These are phyloP conservation scores for Thalassiosira hispida DNA, from an alignment of 352 stramenopile genomes.

Conservation along the genomic window DNA sequence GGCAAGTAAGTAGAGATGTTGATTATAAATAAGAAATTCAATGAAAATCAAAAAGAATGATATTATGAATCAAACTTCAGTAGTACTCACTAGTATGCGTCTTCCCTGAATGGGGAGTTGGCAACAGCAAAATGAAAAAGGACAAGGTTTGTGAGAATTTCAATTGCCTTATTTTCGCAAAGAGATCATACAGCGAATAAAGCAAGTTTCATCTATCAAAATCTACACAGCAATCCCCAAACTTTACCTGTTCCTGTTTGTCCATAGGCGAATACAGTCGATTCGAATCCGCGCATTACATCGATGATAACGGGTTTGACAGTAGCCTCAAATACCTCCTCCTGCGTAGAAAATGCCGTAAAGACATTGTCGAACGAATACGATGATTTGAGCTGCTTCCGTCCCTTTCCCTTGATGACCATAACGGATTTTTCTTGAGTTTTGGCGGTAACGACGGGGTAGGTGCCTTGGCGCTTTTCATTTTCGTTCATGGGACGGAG, in stretches of 20 bases:
- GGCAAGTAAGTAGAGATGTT: slow-evolving; percentile 1
- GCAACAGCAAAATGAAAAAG: neutral
- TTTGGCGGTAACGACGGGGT: slow-evolving; percentile 76
- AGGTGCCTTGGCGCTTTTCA: slow-evolving; percentile 69
- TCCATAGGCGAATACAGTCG: slow-evolving; percentile 96
- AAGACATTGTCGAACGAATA: slow-evolving; percentile 83
- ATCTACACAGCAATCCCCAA: neutral
- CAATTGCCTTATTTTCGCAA: no score
- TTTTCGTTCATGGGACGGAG: slow-evolving; percentile 77
- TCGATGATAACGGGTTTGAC: slow-evolving; percentile 95
- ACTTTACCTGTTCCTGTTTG: slow-evolving; percentile 94
- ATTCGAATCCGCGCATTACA: slow-evolving; percentile 94
- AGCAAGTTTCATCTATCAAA: neutral
- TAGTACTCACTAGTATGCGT: slow-evolving; percentile 91
- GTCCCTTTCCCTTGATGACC: slow-evolving; percentile 74
- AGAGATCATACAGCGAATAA: no score
- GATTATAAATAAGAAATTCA: no score
- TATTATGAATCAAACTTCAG: no score
- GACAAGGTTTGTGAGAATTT: neutral
- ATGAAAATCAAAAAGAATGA: no score
- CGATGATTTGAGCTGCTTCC: slow-evolving; percentile 54
- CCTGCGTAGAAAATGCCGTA: slow-evolving; percentile 93
- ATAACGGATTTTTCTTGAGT: slow-evolving; percentile 69
- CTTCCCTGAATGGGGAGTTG: slow-evolving; percentile 91
- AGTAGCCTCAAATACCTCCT: slow-evolving; percentile 93